Conservation (phyloP, 805 yeast genomes). For the Candida gorgasii region DNA sequence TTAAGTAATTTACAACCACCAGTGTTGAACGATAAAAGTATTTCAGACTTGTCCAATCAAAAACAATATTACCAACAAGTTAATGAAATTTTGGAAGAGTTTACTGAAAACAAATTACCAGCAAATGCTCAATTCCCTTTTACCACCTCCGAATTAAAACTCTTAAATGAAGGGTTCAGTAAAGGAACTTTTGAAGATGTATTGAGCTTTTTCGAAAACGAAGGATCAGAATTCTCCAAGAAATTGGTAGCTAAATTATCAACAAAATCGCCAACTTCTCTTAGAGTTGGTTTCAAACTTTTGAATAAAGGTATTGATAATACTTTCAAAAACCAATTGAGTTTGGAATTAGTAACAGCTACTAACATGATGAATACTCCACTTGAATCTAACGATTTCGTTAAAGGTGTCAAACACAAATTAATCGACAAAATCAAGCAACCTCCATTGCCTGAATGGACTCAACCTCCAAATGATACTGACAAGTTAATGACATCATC, state of each 20-base stretch:
- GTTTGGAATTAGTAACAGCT: slow-evolving; percentile 74
- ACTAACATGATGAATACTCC: slow-evolving; percentile 63
- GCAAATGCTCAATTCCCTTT: slow-evolving; percentile 59
- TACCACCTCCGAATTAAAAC: slow-evolving; percentile 52
- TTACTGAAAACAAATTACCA: slow-evolving; percentile 63
- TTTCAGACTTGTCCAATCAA: slow-evolving; percentile 22
- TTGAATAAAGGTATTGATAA: slow-evolving; percentile 60
- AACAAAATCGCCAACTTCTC: slow-evolving; percentile 74
- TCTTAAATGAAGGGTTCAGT: slow-evolving; percentile 71
- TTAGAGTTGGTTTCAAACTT: slow-evolving; percentile 69
- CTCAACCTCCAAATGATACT: slow-evolving; percentile 18
- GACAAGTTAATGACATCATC: slow-evolving; percentile 23
- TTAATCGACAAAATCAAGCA: slow-evolving; percentile 59
- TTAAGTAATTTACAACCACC: slow-evolving; percentile 60
- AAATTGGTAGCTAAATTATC: slow-evolving; percentile 55
- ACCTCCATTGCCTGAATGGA: slow-evolving; percentile 40
- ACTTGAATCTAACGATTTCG: slow-evolving; percentile 57
- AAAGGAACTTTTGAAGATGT: slow-evolving; percentile 54
- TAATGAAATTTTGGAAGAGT: slow-evolving; percentile 77
- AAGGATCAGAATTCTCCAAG: slow-evolving; percentile 64
- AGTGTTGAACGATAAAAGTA: slow-evolving; percentile 28
- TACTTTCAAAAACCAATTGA: slow-evolving; percentile 64
- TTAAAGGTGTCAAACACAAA: slow-evolving; percentile 65
- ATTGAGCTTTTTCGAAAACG: slow-evolving; percentile 46
- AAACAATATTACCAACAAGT: slow-evolving; percentile 56